These are phyloP conservation scores for Xenosphaeropsis pyriputrescens DNA, from an alignment of 2,329 filamentous ascomycete genomes.

Conservation along the genomic window DNA sequence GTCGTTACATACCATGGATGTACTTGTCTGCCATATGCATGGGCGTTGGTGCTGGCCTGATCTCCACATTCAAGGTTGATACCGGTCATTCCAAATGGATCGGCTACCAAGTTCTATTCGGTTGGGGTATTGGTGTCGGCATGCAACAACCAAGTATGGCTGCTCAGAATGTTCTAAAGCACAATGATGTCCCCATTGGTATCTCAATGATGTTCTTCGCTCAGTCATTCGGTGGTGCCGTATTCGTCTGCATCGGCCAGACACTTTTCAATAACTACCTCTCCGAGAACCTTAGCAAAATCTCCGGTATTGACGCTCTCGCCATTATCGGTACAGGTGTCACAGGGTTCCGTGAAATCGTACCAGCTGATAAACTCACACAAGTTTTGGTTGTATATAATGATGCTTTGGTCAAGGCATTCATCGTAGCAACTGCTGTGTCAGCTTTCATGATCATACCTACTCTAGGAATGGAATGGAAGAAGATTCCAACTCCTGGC, in stretches of 20 bases:
- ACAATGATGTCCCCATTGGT: conserved; percentile 12
- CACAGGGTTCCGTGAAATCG: conserved; percentile 30
- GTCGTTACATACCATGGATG: conserved; percentile 45
- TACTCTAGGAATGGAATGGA: conserved; percentile 18
- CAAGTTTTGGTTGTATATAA: conserved; percentile 37
- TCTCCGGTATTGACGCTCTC: conserved; percentile 2
- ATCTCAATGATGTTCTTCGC: conserved; percentile 12
- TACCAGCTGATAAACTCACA: conserved; percentile 23
- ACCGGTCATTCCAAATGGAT: conserved; percentile 24
- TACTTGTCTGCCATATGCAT: conserved; percentile 28
- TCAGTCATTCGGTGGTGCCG: conserved; percentile 10
- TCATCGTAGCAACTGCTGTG: conserved; percentile 38
- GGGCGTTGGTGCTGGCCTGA: conserved; percentile 26
- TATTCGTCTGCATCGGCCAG: conserved; percentile 13
- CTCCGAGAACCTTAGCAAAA: conserved; percentile 1
- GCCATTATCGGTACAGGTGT: conserved; percentile 23
- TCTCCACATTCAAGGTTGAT: conserved; percentile 31
- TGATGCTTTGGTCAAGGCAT: conserved; percentile 30
- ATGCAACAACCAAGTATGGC: conserved; percentile 9
- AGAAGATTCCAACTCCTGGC: too few relatives aligned
- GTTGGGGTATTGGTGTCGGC: conserved; percentile 12
- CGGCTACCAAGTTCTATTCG: conserved; percentile 12
- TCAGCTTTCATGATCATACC: conserved; percentile 32
- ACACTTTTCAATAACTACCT: conserved; percentile 15
- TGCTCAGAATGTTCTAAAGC: conserved; percentile 11